Evolutionary conservation across 495 filamentous ascomycete genomes (phyloP).

Genomic region (Durotheca rogersii): DNA sequence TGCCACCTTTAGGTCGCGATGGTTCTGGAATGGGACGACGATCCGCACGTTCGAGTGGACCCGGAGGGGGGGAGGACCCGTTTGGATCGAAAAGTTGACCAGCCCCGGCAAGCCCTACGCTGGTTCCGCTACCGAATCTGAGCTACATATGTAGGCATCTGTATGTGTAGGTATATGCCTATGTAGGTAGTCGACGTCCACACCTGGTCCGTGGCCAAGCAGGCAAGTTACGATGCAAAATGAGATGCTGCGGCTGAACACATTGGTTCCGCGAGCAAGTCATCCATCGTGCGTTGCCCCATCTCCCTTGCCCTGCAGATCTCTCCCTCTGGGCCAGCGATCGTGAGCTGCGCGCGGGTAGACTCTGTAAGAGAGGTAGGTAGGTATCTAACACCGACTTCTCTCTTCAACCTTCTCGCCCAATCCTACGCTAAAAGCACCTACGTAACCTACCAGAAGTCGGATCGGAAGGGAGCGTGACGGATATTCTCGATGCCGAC

Average conservation of each 20-base stretch:
- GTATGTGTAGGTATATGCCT: neutral
- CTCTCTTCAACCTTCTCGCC: neutral
- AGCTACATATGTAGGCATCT: neutral
- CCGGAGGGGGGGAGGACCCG: neutral
- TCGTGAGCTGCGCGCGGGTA: neutral
- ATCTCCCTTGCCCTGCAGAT: too few relatives aligned
- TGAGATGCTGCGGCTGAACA: constrained; percentile 20
- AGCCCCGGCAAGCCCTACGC: constrained; percentile 8
- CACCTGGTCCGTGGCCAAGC: neutral
- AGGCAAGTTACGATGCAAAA: constrained; percentile 1
- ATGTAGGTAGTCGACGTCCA: neutral
- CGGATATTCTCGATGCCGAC: constrained; percentile 3
- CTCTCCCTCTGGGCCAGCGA: too few relatives aligned
- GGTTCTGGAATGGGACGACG: constrained; percentile 5
- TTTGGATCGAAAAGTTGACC: constrained; percentile 12
- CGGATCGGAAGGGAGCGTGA: constrained; percentile 11
- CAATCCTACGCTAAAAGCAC: neutral
- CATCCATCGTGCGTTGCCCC: constrained; percentile 19
- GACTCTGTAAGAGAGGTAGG: too few relatives aligned
- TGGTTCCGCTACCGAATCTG: neutral
- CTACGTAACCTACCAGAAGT: too few relatives aligned
- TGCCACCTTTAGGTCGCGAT: constrained; percentile 8
- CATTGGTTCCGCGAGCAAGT: constrained; percentile 1
- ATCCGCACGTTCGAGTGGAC: constrained; percentile 12
- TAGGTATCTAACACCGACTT: neutral